A percentile compares a stretch with the other conserved stretches of the same genome.
Conservation (phyloP, 495 filamentous ascomycete genomes). For the Apiosordaria backusii region DNA sequence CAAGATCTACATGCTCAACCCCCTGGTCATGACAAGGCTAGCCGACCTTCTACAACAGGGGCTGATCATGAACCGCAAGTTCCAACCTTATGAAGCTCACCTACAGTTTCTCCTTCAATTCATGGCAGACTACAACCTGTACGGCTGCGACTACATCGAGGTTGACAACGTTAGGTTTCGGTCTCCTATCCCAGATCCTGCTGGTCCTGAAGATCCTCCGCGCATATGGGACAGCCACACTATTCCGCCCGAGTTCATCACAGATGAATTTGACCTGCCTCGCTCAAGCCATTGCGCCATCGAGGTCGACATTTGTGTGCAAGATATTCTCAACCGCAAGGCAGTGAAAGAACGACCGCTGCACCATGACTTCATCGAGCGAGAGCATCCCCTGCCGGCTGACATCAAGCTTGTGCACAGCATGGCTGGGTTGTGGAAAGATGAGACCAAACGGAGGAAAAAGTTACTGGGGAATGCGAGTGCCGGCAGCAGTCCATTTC, state of each 20-base stretch:
- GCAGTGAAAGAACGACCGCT: constrained; percentile 68
- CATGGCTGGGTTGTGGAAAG: constrained; percentile 90
- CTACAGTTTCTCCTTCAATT: constrained; percentile 89
- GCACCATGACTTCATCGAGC: constrained; percentile 86
- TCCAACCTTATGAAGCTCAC: constrained; percentile 94
- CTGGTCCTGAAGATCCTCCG: constrained; percentile 51
- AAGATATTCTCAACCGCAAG: constrained; percentile 81
- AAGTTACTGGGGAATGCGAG: constrained; percentile 58
- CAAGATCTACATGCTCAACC: constrained; percentile 91
- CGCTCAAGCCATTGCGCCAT: constrained; percentile 83
- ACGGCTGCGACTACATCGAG: constrained; percentile 82
- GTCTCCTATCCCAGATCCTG: constrained; percentile 63
- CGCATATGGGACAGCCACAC: constrained; percentile 80
- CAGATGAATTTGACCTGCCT: constrained; percentile 59
- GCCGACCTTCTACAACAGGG: constrained; percentile 84
- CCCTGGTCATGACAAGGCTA: constrained; percentile 72
- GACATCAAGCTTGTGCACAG: constrained; percentile 83
- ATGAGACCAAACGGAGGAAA: constrained; percentile 79
- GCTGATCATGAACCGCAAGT: constrained; percentile 69
- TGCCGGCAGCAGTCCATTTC: constrained; percentile 69
- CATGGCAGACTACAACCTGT: constrained; percentile 97
- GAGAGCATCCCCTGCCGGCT: constrained; percentile 55
- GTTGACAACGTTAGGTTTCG: constrained; percentile 62
- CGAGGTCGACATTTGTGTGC: constrained; percentile 82
- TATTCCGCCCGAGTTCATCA: constrained; percentile 44